These are phyloP conservation scores for Colletotrichum falcatum DNA, from an alignment of 2,329 filamentous ascomycete genomes.

Conservation along the genomic window DNA sequence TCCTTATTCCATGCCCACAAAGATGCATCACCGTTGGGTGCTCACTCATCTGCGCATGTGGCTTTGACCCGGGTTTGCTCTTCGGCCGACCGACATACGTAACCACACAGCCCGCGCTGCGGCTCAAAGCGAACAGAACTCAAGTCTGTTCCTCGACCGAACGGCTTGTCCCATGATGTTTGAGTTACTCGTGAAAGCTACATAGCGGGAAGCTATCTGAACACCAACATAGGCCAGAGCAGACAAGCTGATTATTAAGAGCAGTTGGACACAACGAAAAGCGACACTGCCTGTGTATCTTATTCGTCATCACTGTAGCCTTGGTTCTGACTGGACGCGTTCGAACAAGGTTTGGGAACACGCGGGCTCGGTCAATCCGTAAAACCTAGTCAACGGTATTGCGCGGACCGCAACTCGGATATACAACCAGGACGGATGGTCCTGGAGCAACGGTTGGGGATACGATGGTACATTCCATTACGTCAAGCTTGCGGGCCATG, in stretches of 20 bases:
- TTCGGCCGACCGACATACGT: conserved; percentile 14
- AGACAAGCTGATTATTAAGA: conserved; percentile 11
- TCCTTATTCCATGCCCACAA: not conserved
- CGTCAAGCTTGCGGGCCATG: not conserved
- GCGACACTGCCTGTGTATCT: not conserved
- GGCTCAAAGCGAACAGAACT: conserved; percentile 18
- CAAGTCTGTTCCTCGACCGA: conserved; percentile 21
- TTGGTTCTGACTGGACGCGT: not conserved
- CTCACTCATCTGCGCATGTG: conserved; percentile 16
- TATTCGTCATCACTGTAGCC: not conserved
- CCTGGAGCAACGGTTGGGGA: too few relatives aligned
- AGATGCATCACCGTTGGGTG: conserved; percentile 26
- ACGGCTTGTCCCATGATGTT: conserved; percentile 34
- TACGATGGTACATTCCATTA: not conserved
- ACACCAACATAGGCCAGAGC: not conserved
- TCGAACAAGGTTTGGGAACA: conserved; percentile 17
- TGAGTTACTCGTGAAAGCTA: not conserved
- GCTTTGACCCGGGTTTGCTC: conserved; percentile 14
- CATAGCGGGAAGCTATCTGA: conserved; percentile 6
- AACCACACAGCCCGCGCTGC: conserved; percentile 23
- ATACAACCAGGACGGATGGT: not conserved
- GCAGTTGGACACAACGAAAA: not conserved
- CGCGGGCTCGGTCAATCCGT: conserved; percentile 10
- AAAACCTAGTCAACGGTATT: conserved; percentile 23
- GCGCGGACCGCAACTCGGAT: conserved; percentile 3